These are phyloP conservation scores for Lactarius vividus DNA, from an alignment of 768 basidiomycete genomes.

Conservation along the genomic window DNA sequence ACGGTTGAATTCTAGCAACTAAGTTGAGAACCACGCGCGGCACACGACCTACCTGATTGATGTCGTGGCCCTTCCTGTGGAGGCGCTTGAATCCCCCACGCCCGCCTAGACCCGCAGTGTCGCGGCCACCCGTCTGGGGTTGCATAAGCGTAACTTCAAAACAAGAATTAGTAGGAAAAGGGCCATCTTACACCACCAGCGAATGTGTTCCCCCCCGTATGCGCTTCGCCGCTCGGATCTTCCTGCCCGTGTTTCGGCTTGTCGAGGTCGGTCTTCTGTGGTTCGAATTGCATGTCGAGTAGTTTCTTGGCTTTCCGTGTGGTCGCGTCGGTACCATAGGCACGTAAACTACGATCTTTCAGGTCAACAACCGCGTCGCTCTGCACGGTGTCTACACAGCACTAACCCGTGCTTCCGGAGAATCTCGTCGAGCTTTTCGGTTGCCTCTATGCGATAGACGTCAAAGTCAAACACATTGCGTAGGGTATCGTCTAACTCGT, in stretches of 20 bases:
- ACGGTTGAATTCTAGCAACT: neutral
- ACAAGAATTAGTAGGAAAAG: neutral
- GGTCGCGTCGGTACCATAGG: conserved; percentile 25
- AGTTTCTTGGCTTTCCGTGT: conserved; percentile 51
- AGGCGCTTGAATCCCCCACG: conserved; percentile 66
- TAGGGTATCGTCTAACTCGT: conserved; percentile 55
- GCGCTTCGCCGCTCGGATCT: conserved; percentile 51
- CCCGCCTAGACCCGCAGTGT: conserved; percentile 65
- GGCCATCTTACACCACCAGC: conserved; percentile 53
- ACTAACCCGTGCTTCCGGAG: conserved; percentile 58
- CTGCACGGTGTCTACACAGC: neutral
- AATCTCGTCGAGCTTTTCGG: conserved; percentile 57
- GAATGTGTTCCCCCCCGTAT: conserved; percentile 61
- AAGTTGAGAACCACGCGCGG: neutral
- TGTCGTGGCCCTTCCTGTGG: conserved; percentile 55
- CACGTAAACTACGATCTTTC: neutral
- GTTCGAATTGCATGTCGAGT: conserved; percentile 56
- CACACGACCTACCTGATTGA: conserved; percentile 49
- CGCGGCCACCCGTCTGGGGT: conserved; percentile 57
- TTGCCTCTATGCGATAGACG: conserved; percentile 62
- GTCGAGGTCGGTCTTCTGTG: conserved; percentile 45
- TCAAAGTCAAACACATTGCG: conserved; percentile 72
- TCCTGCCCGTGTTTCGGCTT: conserved; percentile 62
- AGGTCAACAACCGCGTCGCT: neutral
- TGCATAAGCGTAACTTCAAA: neutral